phyloP scores from a whole-genome alignment of 2,329 filamentous ascomycete species.

The Venturia pyrina region DNA sequence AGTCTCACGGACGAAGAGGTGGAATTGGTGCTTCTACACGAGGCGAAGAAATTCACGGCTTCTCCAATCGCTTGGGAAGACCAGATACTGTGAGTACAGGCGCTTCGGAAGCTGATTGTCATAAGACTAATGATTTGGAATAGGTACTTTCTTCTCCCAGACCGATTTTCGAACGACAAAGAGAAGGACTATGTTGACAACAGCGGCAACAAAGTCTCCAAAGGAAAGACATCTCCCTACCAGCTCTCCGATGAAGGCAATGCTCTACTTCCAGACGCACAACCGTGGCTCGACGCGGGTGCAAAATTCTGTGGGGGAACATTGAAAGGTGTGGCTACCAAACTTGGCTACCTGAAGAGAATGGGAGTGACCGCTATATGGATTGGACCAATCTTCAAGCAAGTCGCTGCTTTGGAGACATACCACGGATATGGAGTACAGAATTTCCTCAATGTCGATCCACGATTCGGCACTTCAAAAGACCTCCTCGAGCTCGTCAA shows the following conservation, averaged over 20 bases:
- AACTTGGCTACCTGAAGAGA: constrained; percentile 19
- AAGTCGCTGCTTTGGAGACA: constrained; percentile 14
- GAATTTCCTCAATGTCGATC: constrained; percentile 19
- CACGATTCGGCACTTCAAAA: constrained; percentile 17
- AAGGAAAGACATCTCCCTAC: constrained; percentile 1
- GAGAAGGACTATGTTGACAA: constrained; percentile 11
- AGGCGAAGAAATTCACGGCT: neutral
- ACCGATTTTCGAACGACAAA: constrained; percentile 17
- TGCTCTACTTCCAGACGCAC: constrained; percentile 3
- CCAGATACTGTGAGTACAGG: constrained; percentile 14
- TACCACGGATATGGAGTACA: constrained; percentile 19
- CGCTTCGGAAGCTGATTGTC: neutral
- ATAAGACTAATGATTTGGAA: neutral
- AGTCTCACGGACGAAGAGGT: constrained; percentile 4
- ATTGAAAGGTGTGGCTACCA: constrained; percentile 16
- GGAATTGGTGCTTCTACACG: neutral
- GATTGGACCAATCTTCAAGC: constrained; percentile 20
- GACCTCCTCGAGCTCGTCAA: constrained; percentile 18
- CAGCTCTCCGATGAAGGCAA: constrained; percentile 13
- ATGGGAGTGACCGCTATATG: constrained; percentile 18
- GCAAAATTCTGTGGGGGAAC: constrained; percentile 17
- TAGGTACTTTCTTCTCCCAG: constrained; percentile 18
- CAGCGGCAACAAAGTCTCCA: constrained; percentile 2
- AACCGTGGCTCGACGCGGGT: constrained; percentile 15
- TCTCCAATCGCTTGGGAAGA: constrained; percentile 19